Base-by-base conservation (phyloP, 2,329 filamentous ascomycete species). In the Phialocephala sp. region DNA sequence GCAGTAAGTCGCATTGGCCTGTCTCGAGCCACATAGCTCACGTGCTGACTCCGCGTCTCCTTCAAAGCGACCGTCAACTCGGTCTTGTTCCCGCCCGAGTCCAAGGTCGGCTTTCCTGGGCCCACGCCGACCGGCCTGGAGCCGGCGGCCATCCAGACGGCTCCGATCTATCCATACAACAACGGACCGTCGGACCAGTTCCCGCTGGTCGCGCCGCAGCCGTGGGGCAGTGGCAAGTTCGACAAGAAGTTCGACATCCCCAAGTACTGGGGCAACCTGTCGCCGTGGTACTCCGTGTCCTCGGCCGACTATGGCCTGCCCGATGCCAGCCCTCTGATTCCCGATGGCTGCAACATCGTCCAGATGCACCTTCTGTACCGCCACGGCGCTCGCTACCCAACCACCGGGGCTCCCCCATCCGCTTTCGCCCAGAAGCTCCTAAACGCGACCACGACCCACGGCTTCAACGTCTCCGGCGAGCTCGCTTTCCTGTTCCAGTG, bases 311-410 rank as follows among this genome's bases (percentile, higher is more conserved):
- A 64, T 59, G 65, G 65, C 11, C 58, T 67, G 58, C 58, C 58
- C 12, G 39, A 62, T 59, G 61, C 65, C 18, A 67, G 62, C 37
- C 65, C 65, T 36, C 50, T 67, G 11, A 61, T 67, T 27, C 65
- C 65, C 12, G 62, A 58, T 32, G 65, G 65, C 20, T 67, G 65
- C 41, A 64, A 62, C 36, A 67, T 67, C 32, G 59, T 67, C 14
- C 65, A 67, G 32, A 61, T 67, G 65, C 65, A 64, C 20, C 54
- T 67, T 4, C 32, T 67, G 5, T 67, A 67, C 32, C 65, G 65
- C 22, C 65, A 67, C 50, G 65, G 65, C 32, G 65, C 65, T 55
- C 52, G 65, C 32, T 67, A 64, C 57, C 65, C 65, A 18, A 67
- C 65, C 5, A 64, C 61, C 36, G 65, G 62, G 11, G 65, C 61